Conservation (phyloP, 148 eudicot genomes). For the Linanthus parryae region DNA sequence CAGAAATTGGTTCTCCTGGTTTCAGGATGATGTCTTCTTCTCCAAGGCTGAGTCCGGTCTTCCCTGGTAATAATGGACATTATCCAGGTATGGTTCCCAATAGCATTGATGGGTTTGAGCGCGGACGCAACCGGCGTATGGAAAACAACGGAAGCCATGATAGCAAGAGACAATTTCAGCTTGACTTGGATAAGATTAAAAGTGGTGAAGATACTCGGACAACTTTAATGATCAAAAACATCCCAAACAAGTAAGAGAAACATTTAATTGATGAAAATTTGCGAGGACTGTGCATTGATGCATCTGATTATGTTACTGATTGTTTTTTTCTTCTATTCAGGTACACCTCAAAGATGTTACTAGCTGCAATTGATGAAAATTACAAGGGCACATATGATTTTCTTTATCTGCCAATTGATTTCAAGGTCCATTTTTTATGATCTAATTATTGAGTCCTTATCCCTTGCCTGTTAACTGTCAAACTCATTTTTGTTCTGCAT, state of each 20-base stretch:
- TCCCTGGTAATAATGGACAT: conserved; percentile 52
- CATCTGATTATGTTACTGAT: neutral
- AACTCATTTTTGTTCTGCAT: conserved; percentile 6
- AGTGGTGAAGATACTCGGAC: conserved; percentile 79
- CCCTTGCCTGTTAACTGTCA: neutral
- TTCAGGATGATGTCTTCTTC: conserved; percentile 60
- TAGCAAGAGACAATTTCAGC: conserved; percentile 68
- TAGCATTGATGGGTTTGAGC: conserved; percentile 41
- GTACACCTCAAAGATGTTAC: conserved; percentile 93
- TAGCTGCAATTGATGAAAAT: conserved; percentile 85
- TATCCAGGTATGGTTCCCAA: conserved; percentile 42
- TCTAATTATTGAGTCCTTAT: neutral
- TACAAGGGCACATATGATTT: conserved; percentile 85
- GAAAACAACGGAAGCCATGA: conserved; percentile 60
- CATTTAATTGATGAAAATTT: neutral
- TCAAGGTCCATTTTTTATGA: conserved; percentile 52
- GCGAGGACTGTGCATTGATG: neutral
- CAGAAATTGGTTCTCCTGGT: conserved; percentile 52
- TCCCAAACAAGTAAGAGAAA: conserved; percentile 74
- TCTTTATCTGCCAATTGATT: conserved; percentile 91
- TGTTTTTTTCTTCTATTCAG: conserved; percentile 28
- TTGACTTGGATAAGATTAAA: conserved; percentile 72
- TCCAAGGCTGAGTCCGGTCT: conserved; percentile 58
- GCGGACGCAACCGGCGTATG: conserved; percentile 35
- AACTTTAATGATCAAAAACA: conserved; percentile 91